Evolutionary conservation across 2,329 filamentous ascomycete species (phyloP), one percentile per base, ranked within the genome.

Genomic region (Huntiella abstrusa): DNA sequence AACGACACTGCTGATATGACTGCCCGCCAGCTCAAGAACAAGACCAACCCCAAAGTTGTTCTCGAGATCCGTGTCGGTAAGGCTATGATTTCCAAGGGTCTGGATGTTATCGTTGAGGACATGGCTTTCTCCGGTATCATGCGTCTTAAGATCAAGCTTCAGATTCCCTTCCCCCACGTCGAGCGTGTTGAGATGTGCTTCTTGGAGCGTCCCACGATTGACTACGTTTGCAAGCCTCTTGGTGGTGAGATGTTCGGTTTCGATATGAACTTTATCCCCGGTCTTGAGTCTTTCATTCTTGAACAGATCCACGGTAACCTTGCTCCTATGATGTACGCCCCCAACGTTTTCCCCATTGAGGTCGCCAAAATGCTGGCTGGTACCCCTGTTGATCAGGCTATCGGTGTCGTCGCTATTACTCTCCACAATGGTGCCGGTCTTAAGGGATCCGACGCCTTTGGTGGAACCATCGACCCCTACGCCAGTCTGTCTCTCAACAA

Each of bases 221-320:
- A 98, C 64, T 98, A 96, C 58, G 87, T 93, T 49, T 95, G 91
- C 71, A 98, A 98, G 62, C 91, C 91, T 2, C 73, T 98, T 11
- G 91, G 91, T 54, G 92, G 92, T 51, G 91, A 98, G 51, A 87
- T 74, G 2, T 84, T 98, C 53, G 91, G 91, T 35, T 95, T 98
- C 59, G 91, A 98, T 57, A 96, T 98, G 70, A 96, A 95, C 65
- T 95, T 98, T 63, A 92, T 98, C 54, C 91, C 91, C 13, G 88
- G 88, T 54, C 71, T 98, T 17, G 87, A 96, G 61, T 73, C 62
- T 48, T 98, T 98, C 62, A 98, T 98, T 55, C 77, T 83, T 59
- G 91, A 98, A 55, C 85, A 93, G 64, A 93, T 98, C 45, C 92
- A 98, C 61, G 83, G 81, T 52, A 95, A 88, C 57, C 66, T 98